phyloP scores from a whole-genome alignment of 257 asterid genomes.

The Solanum pennellii region DNA sequence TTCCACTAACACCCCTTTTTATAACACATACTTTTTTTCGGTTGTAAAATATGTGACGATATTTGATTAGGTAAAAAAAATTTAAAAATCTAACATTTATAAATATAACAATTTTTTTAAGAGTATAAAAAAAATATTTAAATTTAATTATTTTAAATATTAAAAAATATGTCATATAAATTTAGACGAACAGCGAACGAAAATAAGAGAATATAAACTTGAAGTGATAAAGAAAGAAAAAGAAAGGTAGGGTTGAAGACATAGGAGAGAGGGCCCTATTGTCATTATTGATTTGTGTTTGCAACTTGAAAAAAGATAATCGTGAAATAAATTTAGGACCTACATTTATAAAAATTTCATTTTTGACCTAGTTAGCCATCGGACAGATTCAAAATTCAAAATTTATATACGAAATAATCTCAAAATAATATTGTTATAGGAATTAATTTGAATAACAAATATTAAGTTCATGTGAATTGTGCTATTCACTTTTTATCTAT shows the following conservation, averaged over 20 bases:
- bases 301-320: background rate
- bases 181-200: background rate
- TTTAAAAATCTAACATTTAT: background rate
- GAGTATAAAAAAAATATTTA: background rate
- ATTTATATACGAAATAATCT: background rate
- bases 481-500: background rate
- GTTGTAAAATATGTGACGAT: background rate
- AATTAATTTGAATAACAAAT: too few species aligned
- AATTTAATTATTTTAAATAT: background rate
- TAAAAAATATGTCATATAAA: background rate
- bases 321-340: background rate
- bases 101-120: background rate
- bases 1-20: conserved; percentile 24
- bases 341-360: background rate
- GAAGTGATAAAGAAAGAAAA: conserved; percentile 1
- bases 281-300: conserved; percentile 51
- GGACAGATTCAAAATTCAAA: background rate
- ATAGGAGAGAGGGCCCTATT: conserved; percentile 23
- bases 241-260: conserved; percentile 2
- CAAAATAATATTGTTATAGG: too few species aligned
- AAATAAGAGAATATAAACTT: background rate
- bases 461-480: background rate
- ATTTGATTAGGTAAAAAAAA: background rate
- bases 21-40: background rate
- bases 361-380: background rate